Evolutionary conservation across 2,329 filamentous ascomycete genomes (phyloP).

Genomic region (Botrytis hyacinthi): DNA sequence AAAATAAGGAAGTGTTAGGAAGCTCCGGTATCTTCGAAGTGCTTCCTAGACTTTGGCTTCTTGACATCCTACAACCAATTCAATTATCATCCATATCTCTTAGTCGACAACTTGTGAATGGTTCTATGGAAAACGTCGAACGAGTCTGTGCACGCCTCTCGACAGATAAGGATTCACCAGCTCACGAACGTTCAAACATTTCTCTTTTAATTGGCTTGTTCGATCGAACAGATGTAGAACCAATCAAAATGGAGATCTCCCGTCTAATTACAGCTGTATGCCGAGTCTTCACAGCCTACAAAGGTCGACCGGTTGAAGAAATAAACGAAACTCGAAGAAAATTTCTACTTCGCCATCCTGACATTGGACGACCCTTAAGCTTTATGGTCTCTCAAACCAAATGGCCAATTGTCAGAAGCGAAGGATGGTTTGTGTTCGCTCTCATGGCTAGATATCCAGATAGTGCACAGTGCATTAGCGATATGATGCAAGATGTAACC

Average conservation of each 20-base stretch:
- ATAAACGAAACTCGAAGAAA: constrained; percentile 39
- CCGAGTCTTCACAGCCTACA: constrained; percentile 51
- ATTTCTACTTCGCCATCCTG: constrained; percentile 38
- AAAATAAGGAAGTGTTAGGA: constrained; percentile 54
- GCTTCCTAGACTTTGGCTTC: constrained; percentile 54
- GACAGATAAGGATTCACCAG: constrained; percentile 40
- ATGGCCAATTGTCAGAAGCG: constrained; percentile 58
- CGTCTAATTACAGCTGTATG: constrained; percentile 54
- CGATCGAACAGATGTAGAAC: constrained; percentile 48
- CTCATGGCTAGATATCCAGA: constrained; percentile 54
- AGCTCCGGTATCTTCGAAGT: constrained; percentile 47
- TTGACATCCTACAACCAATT: constrained; percentile 54
- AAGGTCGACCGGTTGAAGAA: constrained; percentile 34
- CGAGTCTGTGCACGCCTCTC: constrained; percentile 47
- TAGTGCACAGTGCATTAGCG: constrained; percentile 48
- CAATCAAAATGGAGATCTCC: constrained; percentile 59
- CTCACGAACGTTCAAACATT: constrained; percentile 40
- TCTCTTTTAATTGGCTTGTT: constrained; percentile 45
- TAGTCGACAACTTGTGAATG: constrained; percentile 54
- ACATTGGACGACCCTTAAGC: constrained; percentile 42
- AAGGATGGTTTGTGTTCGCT: constrained; percentile 61
- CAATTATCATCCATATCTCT: constrained; percentile 61
- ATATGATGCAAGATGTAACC: constrained; percentile 45
- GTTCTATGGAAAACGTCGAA: constrained; percentile 52
- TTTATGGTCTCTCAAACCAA: constrained; percentile 57